Evolutionary conservation across 2,329 filamentous ascomycete species (phyloP).

Genomic region (Colletotrichum ledebouriae): DNA sequence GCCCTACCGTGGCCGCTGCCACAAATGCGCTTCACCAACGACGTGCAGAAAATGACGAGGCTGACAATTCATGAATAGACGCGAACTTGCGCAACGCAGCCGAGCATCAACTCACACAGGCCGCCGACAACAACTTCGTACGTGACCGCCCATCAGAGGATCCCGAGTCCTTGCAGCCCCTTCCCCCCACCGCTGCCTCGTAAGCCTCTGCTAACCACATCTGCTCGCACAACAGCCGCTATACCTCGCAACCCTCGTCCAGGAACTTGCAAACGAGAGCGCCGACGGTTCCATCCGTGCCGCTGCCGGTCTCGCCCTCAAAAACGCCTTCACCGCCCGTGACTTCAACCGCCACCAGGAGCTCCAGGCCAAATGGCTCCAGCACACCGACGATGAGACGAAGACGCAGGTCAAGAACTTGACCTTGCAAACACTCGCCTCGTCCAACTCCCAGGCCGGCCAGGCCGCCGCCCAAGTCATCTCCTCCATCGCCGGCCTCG

Average conservation of each 20-base stretch:
- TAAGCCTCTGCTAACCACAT: constrained; percentile 46
- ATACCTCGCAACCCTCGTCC: constrained; percentile 92
- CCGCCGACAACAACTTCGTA: constrained; percentile 97
- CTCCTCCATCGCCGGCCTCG: constrained; percentile 92
- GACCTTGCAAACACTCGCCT: constrained; percentile 88
- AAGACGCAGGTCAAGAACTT: constrained; percentile 91
- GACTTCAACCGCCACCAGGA: constrained; percentile 89
- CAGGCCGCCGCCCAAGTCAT: constrained; percentile 95
- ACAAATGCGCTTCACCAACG: constrained; percentile 28
- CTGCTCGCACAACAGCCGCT: constrained; percentile 72
- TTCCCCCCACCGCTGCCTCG: constrained; percentile 33
- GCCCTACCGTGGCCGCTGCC: constrained; percentile 32
- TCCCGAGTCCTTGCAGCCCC: constrained; percentile 39
- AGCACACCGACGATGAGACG: constrained; percentile 82
- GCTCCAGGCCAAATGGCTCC: constrained; percentile 93
- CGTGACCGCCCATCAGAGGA: constrained; percentile 49
- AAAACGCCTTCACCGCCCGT: constrained; percentile 97
- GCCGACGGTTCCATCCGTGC: constrained; percentile 87
- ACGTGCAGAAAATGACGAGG: constrained; percentile 24
- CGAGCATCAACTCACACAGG: constrained; percentile 93
- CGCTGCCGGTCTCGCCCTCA: constrained; percentile 94
- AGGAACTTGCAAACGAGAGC: constrained; percentile 92
- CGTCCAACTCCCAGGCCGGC: constrained; percentile 84
- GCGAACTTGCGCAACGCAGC: constrained; percentile 89
- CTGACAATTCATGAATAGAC: constrained; percentile 70